phyloP scores from a whole-genome alignment of 2,329 filamentous ascomycete genomes.

The Cladosporium sp. region DNA sequence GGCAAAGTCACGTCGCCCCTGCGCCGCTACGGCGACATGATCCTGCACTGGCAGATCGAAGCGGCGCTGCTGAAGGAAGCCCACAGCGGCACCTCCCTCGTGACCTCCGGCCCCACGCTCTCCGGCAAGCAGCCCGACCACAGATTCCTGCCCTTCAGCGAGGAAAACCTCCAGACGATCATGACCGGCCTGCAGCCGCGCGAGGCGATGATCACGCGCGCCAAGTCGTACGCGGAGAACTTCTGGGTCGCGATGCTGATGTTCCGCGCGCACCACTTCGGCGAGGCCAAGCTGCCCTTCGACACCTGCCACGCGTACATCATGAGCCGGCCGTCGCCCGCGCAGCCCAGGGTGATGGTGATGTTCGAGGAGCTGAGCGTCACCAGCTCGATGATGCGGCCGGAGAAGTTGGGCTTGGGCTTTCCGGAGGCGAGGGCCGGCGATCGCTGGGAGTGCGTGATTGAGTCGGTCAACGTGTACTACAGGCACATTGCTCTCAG shows the following conservation, averaged over 20 bases:
- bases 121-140: slow-evolving; percentile 16
- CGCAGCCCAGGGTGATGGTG: not conserved
- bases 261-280: slow-evolving; percentile 52
- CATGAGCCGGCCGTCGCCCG: slow-evolving; percentile 8
- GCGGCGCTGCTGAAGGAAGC: slow-evolving; percentile 53
- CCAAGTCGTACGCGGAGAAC: slow-evolving; percentile 29
- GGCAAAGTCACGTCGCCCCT: slow-evolving; percentile 56
- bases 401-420: slow-evolving; percentile 10
- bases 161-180: slow-evolving; percentile 41
- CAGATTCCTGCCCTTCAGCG: slow-evolving; percentile 45
- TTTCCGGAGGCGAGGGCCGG: slow-evolving; percentile 26
- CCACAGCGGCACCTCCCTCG: slow-evolving; percentile 37
- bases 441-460: slow-evolving; percentile 42
- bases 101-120: slow-evolving; percentile 20
- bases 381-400: slow-evolving; percentile 15
- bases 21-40: slow-evolving; percentile 54
- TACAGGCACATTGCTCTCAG: slow-evolving; percentile 24
- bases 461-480: slow-evolving; percentile 34
- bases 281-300: slow-evolving; percentile 44
- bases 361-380: slow-evolving; percentile 22
- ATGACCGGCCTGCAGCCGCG: slow-evolving; percentile 41
- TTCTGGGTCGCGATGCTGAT: slow-evolving; percentile 51
- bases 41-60: slow-evolving; percentile 60
- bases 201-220: slow-evolving; percentile 38
- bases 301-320: slow-evolving; percentile 37